Conservation (phyloP, 164 flowering plant species). For the Tetracentron sinense region DNA sequence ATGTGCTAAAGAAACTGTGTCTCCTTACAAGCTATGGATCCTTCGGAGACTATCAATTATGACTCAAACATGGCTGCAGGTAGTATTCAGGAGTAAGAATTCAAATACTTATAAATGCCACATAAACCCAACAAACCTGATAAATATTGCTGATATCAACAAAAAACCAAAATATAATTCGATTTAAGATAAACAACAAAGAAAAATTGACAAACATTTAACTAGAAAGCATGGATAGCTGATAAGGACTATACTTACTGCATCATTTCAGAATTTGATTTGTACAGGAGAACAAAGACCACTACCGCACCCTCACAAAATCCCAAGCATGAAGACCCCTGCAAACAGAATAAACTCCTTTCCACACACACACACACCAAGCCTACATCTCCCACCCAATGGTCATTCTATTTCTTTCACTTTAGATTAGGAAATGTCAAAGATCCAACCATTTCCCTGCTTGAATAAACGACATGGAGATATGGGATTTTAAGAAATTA, state of each 20-base stretch:
- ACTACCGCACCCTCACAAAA: background rate
- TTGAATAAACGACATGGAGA: too few relatives aligned
- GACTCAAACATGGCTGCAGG: background rate
- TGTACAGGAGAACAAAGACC: background rate
- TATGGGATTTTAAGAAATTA: too few relatives aligned
- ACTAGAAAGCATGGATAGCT: background rate
- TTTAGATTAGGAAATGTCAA: too few relatives aligned
- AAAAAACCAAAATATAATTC: background rate
- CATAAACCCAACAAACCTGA: background rate
- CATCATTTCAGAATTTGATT: background rate
- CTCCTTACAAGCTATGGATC: background rate
- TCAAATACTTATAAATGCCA: background rate
- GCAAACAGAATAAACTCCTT: background rate
- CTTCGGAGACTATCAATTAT: background rate
- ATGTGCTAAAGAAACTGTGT: background rate
- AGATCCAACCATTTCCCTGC: too few relatives aligned
- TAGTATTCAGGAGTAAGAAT: background rate
- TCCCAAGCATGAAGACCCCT: background rate
- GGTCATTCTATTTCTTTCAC: background rate
- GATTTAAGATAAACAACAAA: too few relatives aligned
- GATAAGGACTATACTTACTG: background rate
- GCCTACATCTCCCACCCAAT: background rate
- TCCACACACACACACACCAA: background rate
- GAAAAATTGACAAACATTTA: too few relatives aligned
- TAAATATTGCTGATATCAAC: background rate